Conservation (phyloP, 192 early-diverging fungal genomes). For the Piromyces finnis region DNA sequence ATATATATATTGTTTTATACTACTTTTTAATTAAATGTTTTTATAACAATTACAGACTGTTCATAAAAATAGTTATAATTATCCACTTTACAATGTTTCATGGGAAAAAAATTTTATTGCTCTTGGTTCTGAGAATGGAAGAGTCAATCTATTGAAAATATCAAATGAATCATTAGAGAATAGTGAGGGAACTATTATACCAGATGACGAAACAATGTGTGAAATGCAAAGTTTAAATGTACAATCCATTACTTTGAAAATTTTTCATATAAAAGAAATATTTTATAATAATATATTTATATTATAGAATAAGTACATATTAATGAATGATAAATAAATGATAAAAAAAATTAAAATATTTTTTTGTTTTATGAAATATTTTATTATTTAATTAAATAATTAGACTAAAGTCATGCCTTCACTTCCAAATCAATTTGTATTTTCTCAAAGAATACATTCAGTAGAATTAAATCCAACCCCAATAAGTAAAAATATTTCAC, state of each 20-base stretch:
- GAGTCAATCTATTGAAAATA: not conserved
- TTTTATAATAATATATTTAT: too few relatives aligned
- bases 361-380: too few relatives aligned
- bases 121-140: not conserved
- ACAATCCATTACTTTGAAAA: not conserved
- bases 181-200: not conserved
- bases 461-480: conserved; percentile 14
- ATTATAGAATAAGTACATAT: too few relatives aligned
- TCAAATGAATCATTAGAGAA: not conserved
- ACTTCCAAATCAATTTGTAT: not conserved
- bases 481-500: not conserved
- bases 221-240: not conserved
- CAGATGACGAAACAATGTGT: not conserved
- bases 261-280: too few relatives aligned
- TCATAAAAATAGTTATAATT: not conserved
- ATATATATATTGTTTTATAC: too few relatives aligned
- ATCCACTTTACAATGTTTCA: not conserved
- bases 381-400: too few relatives aligned
- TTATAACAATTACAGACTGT: not conserved
- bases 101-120: not conserved
- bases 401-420: not conserved
- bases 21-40: too few relatives aligned
- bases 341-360: too few relatives aligned
- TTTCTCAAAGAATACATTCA: conserved; percentile 4
- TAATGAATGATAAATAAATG: too few relatives aligned